Conservation (phyloP, 2,329 filamentous ascomycete genomes). For the Podosphaera leucotricha region DNA sequence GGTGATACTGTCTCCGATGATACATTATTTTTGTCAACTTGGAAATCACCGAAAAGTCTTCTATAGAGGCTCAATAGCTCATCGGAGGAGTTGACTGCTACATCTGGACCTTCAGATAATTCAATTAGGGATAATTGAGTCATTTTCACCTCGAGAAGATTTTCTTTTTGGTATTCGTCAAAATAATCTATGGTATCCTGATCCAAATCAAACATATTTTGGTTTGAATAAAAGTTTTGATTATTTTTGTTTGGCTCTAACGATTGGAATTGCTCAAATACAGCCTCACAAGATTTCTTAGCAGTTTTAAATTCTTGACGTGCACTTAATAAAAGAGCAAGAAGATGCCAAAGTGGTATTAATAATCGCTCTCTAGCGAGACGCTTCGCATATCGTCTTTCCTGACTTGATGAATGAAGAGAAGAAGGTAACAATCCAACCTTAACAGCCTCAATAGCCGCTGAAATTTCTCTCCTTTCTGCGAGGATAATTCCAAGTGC, state of each 20-base stretch:
- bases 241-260: conserved; percentile 22
- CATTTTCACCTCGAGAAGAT: conserved; percentile 85
- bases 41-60: conserved; percentile 48
- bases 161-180: conserved; percentile 63
- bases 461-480: conserved; percentile 57
- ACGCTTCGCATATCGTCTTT: conserved; percentile 17
- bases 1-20: conserved; percentile 23
- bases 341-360: conserved; percentile 75
- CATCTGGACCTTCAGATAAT: conserved; percentile 56
- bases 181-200: conserved; percentile 49
- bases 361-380: conserved; percentile 32
- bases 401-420: conserved; percentile 11
- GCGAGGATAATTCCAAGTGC: conserved; percentile 66
- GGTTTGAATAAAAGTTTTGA: conserved; percentile 50
- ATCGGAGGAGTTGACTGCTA: conserved; percentile 69
- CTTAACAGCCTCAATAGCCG: conserved; percentile 65
- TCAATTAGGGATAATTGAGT: conserved; percentile 74
- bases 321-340: conserved; percentile 66
- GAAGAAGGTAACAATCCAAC: conserved; percentile 37
- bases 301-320: conserved; percentile 68
- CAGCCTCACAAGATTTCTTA: conserved; percentile 63
- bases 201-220: conserved; percentile 7
- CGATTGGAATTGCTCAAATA: conserved; percentile 71
- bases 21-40: conserved; percentile 16
- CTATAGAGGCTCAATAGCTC: conserved; percentile 67